phyloP scores from a whole-genome alignment of 2,329 filamentous ascomycete genomes.

The Fusarium papillatum region DNA sequence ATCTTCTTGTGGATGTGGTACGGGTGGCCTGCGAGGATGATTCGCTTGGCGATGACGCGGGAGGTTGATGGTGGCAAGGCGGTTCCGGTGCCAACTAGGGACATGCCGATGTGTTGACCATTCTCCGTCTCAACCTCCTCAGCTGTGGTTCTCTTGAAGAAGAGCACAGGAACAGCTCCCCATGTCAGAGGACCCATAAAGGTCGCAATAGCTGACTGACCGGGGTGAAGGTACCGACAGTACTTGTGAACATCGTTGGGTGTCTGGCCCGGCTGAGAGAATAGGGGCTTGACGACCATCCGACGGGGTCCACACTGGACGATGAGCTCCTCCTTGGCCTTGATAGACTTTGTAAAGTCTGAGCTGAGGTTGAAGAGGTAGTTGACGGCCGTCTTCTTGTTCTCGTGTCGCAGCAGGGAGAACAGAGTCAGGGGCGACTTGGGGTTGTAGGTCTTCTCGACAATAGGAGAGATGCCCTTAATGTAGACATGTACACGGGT shows the following conservation, averaged over 20 bases:
- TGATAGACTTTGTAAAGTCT: conserved; percentile 81
- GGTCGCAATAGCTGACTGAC: conserved; percentile 88
- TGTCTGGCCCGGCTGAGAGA: conserved; percentile 90
- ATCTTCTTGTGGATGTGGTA: conserved; percentile 99
- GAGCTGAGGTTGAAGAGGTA: conserved; percentile 89
- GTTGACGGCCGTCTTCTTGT: conserved; percentile 93
- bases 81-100: conserved; percentile 89
- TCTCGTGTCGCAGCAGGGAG: conserved; percentile 92
- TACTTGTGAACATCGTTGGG: conserved; percentile 99
- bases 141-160: conserved; percentile 77
- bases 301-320: conserved; percentile 92
- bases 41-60: conserved; percentile 92
- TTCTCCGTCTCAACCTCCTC: conserved; percentile 59
- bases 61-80: conserved; percentile 81
- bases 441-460: conserved; percentile 63
- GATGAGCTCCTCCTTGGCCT: conserved; percentile 92
- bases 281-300: conserved; percentile 90
- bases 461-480: conserved; percentile 59
- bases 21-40: conserved; percentile 94
- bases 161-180: conserved; percentile 91
- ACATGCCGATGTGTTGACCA: conserved; percentile 65
- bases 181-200: conserved; percentile 94
- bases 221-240: conserved; percentile 91
- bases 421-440: conserved; percentile 78
- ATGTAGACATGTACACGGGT: conserved; percentile 87